Conservation (phyloP, 768 basidiomycete genomes). For the Gymnopilus junonius region DNA sequence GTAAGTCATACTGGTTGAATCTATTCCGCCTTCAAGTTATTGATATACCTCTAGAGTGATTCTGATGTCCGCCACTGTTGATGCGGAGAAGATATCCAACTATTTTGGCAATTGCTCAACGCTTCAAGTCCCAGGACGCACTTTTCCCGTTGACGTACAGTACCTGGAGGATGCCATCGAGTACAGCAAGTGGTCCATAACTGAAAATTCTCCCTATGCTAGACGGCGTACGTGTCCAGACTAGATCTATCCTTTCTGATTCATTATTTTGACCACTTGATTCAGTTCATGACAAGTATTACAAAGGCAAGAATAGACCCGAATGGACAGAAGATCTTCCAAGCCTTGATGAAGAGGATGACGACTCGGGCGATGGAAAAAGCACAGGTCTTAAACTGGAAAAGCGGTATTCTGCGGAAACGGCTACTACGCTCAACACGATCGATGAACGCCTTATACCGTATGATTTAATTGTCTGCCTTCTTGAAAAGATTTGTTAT, state of each 20-base stretch:
- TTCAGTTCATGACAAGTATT: slow-evolving; percentile 67
- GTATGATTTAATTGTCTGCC: slow-evolving; percentile 84
- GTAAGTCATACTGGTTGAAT: slow-evolving; percentile 40
- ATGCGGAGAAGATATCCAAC: slow-evolving; percentile 85
- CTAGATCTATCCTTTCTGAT: background rate
- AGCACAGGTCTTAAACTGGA: slow-evolving; percentile 58
- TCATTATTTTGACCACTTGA: background rate
- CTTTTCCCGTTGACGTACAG: slow-evolving; percentile 86
- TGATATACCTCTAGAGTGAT: slow-evolving; percentile 63
- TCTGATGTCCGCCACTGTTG: slow-evolving; percentile 96
- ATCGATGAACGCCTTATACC: slow-evolving; percentile 89
- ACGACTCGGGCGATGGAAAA: slow-evolving; percentile 41
- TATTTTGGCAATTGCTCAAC: slow-evolving; percentile 90
- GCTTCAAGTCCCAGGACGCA: slow-evolving; percentile 90
- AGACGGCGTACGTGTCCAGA: slow-evolving; percentile 57
- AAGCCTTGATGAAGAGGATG: slow-evolving; percentile 70
- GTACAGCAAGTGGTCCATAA: slow-evolving; percentile 75
- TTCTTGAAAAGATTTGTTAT: slow-evolving; percentile 86
- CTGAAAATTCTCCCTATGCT: slow-evolving; percentile 83
- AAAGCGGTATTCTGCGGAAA: slow-evolving; percentile 80
- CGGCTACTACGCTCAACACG: slow-evolving; percentile 78
- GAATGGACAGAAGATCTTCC: slow-evolving; percentile 84
- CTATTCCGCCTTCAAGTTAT: background rate
- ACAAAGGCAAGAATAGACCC: slow-evolving; percentile 58
- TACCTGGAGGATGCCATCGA: slow-evolving; percentile 94